Conservation (phyloP, 345 rosid genomes). For the Lenwebbia sp. region DNA sequence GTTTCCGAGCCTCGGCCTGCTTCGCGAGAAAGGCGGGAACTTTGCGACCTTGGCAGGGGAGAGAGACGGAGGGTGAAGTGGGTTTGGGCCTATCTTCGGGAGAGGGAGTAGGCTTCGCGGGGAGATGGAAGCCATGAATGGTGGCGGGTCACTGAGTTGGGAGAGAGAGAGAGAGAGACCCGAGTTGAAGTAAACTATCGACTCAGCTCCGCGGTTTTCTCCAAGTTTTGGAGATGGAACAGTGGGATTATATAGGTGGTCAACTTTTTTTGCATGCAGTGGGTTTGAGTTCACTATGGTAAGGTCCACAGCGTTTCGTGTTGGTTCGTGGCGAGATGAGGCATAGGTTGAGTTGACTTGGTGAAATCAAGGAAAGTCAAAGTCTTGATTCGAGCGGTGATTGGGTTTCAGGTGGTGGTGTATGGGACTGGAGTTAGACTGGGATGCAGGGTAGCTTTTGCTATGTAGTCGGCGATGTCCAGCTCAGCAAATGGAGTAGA, state of each 20-base stretch:
- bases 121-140: slow-evolving; percentile 60
- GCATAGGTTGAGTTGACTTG: background rate
- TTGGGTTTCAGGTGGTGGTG: background rate
- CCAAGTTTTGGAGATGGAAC: background rate
- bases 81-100: slow-evolving; percentile 30
- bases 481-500: background rate
- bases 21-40: slow-evolving; percentile 19
- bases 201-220: background rate
- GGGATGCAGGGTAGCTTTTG: background rate
- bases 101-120: slow-evolving; percentile 42
- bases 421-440: background rate
- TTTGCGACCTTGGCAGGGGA: slow-evolving; percentile 13
- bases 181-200: background rate
- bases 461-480: background rate
- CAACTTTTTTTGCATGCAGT: background rate
- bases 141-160: background rate
- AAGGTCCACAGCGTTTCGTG: background rate
- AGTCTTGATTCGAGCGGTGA: background rate
- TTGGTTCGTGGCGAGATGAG: background rate
- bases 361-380: background rate
- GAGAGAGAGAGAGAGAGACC: background rate
- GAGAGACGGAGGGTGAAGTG: slow-evolving; percentile 8
- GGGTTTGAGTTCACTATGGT: background rate
- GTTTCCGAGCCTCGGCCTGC: slow-evolving; percentile 20
- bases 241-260: background rate